These are phyloP conservation scores for Lagenidium sp. DNA, from an alignment of 352 stramenopile species.

Conservation along the genomic window DNA sequence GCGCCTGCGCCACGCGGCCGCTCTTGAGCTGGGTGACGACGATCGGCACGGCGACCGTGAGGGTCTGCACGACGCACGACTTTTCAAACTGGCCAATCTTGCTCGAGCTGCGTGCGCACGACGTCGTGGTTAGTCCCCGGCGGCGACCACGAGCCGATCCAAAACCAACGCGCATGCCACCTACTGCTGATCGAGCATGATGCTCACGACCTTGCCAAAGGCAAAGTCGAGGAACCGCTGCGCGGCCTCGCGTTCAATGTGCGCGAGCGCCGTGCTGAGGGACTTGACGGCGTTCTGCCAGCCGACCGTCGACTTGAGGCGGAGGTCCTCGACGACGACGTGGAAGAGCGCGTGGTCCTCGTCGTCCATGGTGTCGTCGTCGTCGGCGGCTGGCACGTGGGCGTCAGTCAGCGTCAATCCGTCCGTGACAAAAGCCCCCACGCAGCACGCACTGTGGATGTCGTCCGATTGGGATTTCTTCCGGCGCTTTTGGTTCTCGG, in stretches of 20 bases:
- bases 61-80: constrained; percentile 72
- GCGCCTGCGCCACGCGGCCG: constrained; percentile 45
- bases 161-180: no score
- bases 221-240: constrained; percentile 71
- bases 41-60: constrained; percentile 54
- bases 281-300: constrained; percentile 87
- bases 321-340: constrained; percentile 76
- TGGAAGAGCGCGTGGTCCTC: constrained; percentile 80
- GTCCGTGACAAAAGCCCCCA: no score
- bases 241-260: constrained; percentile 63
- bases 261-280: constrained; percentile 58
- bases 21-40: constrained; percentile 68
- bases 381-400: no score
- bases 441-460: constrained; percentile 14
- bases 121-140: no score
- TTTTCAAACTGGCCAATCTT: constrained; percentile 86
- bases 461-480: constrained; percentile 19
- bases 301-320: constrained; percentile 83
- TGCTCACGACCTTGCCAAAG: constrained; percentile 78
- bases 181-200: constrained; percentile 88
- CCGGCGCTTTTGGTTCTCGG: constrained; percentile 23
- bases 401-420: no score
- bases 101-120: constrained; percentile 40
- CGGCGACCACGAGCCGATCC: no score
- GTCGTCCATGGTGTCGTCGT: constrained; percentile 67